Evolutionary conservation across 2,329 filamentous ascomycete species (phyloP).

Genomic region (Penicillium sp.): DNA sequence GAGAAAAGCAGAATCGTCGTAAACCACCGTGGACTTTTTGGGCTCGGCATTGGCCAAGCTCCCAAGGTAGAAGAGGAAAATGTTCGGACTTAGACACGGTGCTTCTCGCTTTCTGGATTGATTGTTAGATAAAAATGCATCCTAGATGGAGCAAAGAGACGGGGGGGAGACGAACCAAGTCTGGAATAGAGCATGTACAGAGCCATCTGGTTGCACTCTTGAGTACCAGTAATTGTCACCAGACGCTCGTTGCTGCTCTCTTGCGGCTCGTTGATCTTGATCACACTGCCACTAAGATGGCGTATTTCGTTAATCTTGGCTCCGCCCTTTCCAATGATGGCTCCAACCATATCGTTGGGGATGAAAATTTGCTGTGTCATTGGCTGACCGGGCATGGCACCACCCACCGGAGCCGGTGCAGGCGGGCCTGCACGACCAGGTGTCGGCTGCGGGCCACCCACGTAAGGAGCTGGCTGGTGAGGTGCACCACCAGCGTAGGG

Average conservation of each 20-base stretch:
- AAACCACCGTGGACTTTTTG: slow-evolving; percentile 29
- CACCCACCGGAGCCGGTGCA: slow-evolving; percentile 65
- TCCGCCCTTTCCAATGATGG: slow-evolving; percentile 97
- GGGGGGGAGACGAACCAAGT: slow-evolving; percentile 64
- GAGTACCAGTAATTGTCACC: slow-evolving; percentile 95
- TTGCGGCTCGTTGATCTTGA: slow-evolving; percentile 99
- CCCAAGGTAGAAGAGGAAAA: slow-evolving; percentile 5
- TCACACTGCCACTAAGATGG: slow-evolving; percentile 93
- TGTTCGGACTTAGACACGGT: slow-evolving; percentile 58
- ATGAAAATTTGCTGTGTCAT: slow-evolving; percentile 99
- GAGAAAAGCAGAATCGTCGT: slow-evolving; percentile 13
- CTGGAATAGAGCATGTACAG: slow-evolving; percentile 98
- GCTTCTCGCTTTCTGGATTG: slow-evolving; percentile 70
- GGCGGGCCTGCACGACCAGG: slow-evolving; percentile 68
- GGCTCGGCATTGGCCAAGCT: slow-evolving; percentile 8
- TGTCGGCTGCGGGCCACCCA: slow-evolving; percentile 59
- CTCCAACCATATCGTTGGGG: slow-evolving; percentile 98
- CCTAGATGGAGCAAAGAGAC: neutral
- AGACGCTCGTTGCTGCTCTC: slow-evolving; percentile 98
- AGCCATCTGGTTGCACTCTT: slow-evolving; percentile 99
- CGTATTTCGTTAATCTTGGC: slow-evolving; percentile 99
- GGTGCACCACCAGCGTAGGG: slow-evolving; percentile 79
- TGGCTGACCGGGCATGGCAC: slow-evolving; percentile 74
- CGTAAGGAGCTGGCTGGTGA: slow-evolving; percentile 70
- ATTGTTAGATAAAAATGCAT: slow-evolving; percentile 6